Conservation (phyloP, 495 filamentous ascomycete genomes). For the Aspergillus leporis region DNA sequence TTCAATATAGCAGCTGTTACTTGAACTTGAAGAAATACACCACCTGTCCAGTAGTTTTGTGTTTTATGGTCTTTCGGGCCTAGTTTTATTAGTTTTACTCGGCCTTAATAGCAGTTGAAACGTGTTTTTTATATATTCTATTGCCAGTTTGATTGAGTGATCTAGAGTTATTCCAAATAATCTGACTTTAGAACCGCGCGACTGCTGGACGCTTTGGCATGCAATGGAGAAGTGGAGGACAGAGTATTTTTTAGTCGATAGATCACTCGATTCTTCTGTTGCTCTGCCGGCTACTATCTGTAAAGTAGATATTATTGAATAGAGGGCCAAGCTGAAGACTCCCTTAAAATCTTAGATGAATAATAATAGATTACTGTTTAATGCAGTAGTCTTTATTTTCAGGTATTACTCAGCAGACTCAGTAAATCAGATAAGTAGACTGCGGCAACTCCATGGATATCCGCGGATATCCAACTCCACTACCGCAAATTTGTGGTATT, state of each 20-base stretch:
- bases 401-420: too few relatives aligned
- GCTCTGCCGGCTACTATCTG: constrained; percentile 44
- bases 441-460: too few relatives aligned
- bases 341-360: constrained; percentile 61
- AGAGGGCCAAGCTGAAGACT: constrained; percentile 63
- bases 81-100: constrained; percentile 36
- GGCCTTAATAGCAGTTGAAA: constrained; percentile 52
- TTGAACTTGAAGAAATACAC: constrained; percentile 71
- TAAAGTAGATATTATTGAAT: constrained; percentile 63
- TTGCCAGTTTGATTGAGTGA: constrained; percentile 60
- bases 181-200: constrained; percentile 66
- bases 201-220: constrained; percentile 66
- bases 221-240: constrained; percentile 57
- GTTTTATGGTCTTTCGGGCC: constrained; percentile 56
- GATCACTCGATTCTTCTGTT: constrained; percentile 46
- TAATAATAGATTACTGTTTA: constrained; percentile 60
- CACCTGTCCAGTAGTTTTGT: constrained; percentile 47
- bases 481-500: too few relatives aligned
- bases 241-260: constrained; percentile 41
- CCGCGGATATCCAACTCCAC: too few relatives aligned
- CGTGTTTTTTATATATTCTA: constrained; percentile 67
- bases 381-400: constrained; percentile 35
- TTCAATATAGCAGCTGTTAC: constrained; percentile 65
- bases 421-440: too few relatives aligned
- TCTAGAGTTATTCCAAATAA: constrained; percentile 64